phyloP scores from a whole-genome alignment of 495 filamentous ascomycete species.

The Aspergillus sclerotiicarbonarius region DNA sequence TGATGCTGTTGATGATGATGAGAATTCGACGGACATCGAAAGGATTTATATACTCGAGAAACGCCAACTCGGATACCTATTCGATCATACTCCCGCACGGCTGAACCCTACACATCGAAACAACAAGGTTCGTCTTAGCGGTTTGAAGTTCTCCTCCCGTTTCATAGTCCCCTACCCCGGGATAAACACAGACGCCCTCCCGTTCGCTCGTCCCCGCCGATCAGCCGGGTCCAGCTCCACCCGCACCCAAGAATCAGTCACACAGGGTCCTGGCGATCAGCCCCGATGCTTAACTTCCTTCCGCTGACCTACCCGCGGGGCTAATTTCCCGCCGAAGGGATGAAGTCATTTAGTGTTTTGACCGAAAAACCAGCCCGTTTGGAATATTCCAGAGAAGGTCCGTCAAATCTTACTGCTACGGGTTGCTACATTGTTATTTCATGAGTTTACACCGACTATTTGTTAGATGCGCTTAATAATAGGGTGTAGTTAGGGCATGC shows the following conservation, averaged over 20 bases:
- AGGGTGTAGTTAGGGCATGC: too few relatives aligned
- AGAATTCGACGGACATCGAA: background rate
- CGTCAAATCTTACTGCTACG: background rate
- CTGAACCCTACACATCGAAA: background rate
- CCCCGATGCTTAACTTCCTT: background rate
- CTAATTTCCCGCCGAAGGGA: background rate
- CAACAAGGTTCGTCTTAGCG: background rate
- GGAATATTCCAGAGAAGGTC: conserved; percentile 2
- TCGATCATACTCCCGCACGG: background rate
- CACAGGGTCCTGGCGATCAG: background rate
- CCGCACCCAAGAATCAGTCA: conserved; percentile 1
- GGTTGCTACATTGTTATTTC: background rate
- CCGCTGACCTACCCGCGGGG: background rate
- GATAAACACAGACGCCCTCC: background rate
- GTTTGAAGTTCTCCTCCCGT: background rate
- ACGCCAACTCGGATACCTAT: background rate
- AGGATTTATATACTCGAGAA: background rate
- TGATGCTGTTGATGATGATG: background rate
- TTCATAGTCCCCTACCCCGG: background rate
- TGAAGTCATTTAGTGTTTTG: background rate
- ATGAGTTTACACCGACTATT: background rate
- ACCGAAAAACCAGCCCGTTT: background rate
- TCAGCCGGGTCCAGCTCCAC: background rate
- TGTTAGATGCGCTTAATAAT: too few relatives aligned
- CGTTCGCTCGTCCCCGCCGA: background rate